Percentiles rank a stretch among this genome's conserved stretches.
Conservation (phyloP, 2,329 filamentous ascomycete species). For the Aspergillus versicolor region DNA sequence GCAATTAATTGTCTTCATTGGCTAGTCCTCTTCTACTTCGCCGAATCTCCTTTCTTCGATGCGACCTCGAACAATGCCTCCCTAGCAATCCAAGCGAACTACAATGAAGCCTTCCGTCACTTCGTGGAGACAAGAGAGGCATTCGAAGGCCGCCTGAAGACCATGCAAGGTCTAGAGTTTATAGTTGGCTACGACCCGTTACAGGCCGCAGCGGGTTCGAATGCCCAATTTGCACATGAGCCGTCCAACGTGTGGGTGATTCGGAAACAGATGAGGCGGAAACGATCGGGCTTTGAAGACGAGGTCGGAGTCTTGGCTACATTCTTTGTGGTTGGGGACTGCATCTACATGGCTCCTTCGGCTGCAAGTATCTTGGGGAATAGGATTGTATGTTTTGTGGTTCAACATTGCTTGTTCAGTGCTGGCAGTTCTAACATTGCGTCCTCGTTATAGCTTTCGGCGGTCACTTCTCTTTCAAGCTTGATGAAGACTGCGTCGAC, state of each 20-base stretch:
- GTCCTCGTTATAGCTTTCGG: conserved; percentile 47
- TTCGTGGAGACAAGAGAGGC: conserved; percentile 55
- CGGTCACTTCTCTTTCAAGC: conserved; percentile 56
- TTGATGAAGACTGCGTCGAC: conserved; percentile 54
- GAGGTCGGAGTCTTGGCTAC: conserved; percentile 56
- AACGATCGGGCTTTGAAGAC: conserved; percentile 44
- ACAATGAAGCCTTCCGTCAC: conserved; percentile 49
- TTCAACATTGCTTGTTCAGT: conserved; percentile 2
- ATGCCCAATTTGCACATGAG: conserved; percentile 44
- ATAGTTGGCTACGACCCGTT: conserved; percentile 59
- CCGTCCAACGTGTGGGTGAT: conserved; percentile 59
- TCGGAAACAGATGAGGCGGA: conserved; percentile 56
- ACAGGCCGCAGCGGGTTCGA: conserved; percentile 43
- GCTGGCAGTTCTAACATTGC: background rate
- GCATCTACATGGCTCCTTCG: conserved; percentile 62
- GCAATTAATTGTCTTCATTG: background rate
- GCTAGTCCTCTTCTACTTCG: conserved; percentile 62
- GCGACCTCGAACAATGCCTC: conserved; percentile 60
- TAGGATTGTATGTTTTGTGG: conserved; percentile 47
- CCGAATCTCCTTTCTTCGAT: conserved; percentile 64
- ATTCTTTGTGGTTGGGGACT: conserved; percentile 62
- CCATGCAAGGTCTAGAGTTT: conserved; percentile 60
- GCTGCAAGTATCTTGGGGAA: conserved; percentile 58
- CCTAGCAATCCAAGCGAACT: conserved; percentile 52
- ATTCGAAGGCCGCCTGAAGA: conserved; percentile 56